These are phyloP conservation scores for Inonotus obliquus DNA, from an alignment of 1,284 basidiomycete genomes.

Conservation along the genomic window DNA sequence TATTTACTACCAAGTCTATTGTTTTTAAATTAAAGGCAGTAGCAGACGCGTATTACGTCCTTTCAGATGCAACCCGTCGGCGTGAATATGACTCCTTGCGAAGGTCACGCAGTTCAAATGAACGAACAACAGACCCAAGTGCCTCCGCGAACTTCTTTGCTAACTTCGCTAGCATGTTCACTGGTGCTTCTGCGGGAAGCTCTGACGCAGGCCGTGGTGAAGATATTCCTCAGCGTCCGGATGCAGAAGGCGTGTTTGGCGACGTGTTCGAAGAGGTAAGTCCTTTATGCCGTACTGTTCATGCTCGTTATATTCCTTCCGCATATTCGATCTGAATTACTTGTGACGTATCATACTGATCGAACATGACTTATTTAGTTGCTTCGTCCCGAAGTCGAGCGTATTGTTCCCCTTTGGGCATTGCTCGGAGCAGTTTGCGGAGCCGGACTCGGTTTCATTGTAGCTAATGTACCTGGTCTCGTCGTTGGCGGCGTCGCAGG, in stretches of 20 bases:
- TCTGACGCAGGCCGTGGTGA: slow-evolving; percentile 30
- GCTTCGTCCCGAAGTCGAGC: slow-evolving; percentile 73
- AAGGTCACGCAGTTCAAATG: slow-evolving; percentile 41
- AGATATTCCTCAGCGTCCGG: slow-evolving; percentile 40
- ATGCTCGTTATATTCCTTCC: neutral
- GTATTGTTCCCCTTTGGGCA: slow-evolving; percentile 67
- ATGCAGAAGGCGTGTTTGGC: slow-evolving; percentile 79
- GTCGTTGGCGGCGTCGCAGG: slow-evolving; percentile 80
- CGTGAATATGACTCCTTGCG: slow-evolving; percentile 80
- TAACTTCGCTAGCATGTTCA: slow-evolving; percentile 72
- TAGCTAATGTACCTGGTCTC: slow-evolving; percentile 82
- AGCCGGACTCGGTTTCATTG: slow-evolving; percentile 78
- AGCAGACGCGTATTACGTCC: slow-evolving; percentile 94
- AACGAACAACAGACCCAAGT: slow-evolving; percentile 56
- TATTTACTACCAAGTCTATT: neutral
- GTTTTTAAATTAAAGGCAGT: slow-evolving; percentile 51
- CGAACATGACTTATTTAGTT: slow-evolving; percentile 38
- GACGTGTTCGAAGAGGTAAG: slow-evolving; percentile 87
- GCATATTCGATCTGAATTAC: neutral
- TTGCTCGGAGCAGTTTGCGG: slow-evolving; percentile 71
- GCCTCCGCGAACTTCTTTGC: slow-evolving; percentile 73
- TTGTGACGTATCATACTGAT: neutral
- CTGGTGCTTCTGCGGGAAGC: slow-evolving; percentile 26
- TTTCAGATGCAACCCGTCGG: slow-evolving; percentile 77
- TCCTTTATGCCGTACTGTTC: too few species aligned